Percentiles rank a stretch among this genome's conserved stretches.
phyloP scores from a whole-genome alignment of 108 stramenopile species.

The Skeletonema tropicum region DNA sequence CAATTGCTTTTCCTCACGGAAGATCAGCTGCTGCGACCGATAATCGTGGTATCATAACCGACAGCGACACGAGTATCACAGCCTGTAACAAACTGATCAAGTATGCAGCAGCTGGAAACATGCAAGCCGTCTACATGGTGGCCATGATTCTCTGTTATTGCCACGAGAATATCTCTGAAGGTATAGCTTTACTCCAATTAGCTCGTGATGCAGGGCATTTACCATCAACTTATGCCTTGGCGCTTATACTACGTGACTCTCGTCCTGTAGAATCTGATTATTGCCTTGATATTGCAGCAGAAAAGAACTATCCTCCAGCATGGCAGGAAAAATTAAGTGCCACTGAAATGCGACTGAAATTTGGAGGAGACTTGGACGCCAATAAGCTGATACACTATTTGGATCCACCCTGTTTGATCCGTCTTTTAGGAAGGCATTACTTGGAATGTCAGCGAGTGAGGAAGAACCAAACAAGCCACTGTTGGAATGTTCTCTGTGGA shows the following conservation, averaged over 20 bases:
- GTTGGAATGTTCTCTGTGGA: slow-evolving; percentile 90
- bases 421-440: slow-evolving; percentile 71
- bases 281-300: slow-evolving; percentile 63
- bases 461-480: slow-evolving; percentile 77
- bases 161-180: slow-evolving; percentile 69
- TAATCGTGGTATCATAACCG: slow-evolving; percentile 27
- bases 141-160: slow-evolving; percentile 84
- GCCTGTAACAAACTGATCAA: slow-evolving; percentile 29
- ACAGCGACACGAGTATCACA: slow-evolving; percentile 21
- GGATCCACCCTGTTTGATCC: slow-evolving; percentile 74
- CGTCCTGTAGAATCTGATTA: slow-evolving; percentile 58
- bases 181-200: slow-evolving; percentile 65
- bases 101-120: slow-evolving; percentile 73
- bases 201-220: slow-evolving; percentile 64
- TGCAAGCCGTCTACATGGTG: slow-evolving; percentile 84
- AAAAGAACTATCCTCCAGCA: slow-evolving; percentile 65
- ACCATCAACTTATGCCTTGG: slow-evolving; percentile 73
- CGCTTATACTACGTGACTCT: slow-evolving; percentile 79
- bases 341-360: slow-evolving; percentile 69
- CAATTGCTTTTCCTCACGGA: not conserved
- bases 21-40: slow-evolving; percentile 8
- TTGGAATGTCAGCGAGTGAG: slow-evolving; percentile 58
- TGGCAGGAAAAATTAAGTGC: slow-evolving; percentile 72
- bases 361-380: slow-evolving; percentile 74
- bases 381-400: slow-evolving; percentile 61